These are phyloP conservation scores for Mycena indigotica DNA, from an alignment of 768 basidiomycete species.

Conservation along the genomic window DNA sequence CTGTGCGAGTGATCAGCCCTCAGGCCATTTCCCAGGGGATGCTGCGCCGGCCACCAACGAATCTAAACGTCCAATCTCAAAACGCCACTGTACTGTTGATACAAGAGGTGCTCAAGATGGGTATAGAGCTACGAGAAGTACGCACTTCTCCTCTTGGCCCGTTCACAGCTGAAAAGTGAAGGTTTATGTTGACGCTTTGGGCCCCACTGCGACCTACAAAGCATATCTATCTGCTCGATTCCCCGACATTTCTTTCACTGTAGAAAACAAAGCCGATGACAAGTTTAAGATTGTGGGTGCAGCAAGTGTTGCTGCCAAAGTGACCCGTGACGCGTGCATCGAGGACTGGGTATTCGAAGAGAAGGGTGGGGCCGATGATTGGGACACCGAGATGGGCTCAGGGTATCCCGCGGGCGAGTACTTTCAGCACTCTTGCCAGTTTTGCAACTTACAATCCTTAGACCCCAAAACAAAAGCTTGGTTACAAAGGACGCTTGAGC, in stretches of 20 bases:
- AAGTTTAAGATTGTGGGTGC: conserved; percentile 96
- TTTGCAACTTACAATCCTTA: conserved; percentile 27
- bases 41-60: conserved; percentile 79
- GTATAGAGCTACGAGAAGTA: conserved; percentile 80
- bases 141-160: conserved; percentile 8
- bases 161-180: conserved; percentile 29
- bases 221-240: conserved; percentile 79
- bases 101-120: conserved; percentile 76
- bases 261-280: conserved; percentile 91
- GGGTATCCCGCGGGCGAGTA: conserved; percentile 95
- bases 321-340: conserved; percentile 89
- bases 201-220: conserved; percentile 84
- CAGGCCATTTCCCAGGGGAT: conserved; percentile 91
- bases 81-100: conserved; percentile 91
- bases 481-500: conserved; percentile 75
- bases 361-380: conserved; percentile 29
- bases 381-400: conserved; percentile 59
- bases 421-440: background rate
- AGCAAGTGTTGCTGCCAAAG: conserved; percentile 97
- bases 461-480: conserved; percentile 94
- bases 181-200: conserved; percentile 95
- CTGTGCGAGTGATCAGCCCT: conserved; percentile 84
- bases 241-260: conserved; percentile 84
- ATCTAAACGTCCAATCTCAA: conserved; percentile 87
- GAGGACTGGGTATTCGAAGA: conserved; percentile 86